phyloP scores from a whole-genome alignment of 495 filamentous ascomycete genomes.

The Penicillium taxi region DNA sequence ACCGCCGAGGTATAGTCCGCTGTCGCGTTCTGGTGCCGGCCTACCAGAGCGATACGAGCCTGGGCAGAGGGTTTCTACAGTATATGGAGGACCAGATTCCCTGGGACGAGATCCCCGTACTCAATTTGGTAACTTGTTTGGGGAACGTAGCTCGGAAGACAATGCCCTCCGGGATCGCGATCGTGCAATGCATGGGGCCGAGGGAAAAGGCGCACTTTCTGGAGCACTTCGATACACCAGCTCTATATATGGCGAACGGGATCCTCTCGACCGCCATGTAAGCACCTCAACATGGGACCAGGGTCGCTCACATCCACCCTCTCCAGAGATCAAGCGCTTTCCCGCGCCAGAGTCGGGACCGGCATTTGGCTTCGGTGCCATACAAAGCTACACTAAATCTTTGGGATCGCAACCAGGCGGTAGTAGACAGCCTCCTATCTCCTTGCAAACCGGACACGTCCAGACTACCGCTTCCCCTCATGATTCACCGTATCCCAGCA shows the following conservation, averaged over 20 bases:
- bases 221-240: conserved; percentile 22
- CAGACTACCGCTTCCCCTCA: conserved; percentile 30
- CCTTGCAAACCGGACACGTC: conserved; percentile 29
- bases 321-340: conserved; percentile 36
- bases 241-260: conserved; percentile 30
- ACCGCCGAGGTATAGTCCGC: conserved; percentile 31
- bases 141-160: conserved; percentile 41
- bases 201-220: conserved; percentile 20
- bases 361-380: conserved; percentile 39
- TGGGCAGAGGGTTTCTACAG: conserved; percentile 13
- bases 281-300: conserved; percentile 31
- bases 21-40: conserved; percentile 23
- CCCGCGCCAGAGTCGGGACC: conserved; percentile 24
- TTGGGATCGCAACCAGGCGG: conserved; percentile 36
- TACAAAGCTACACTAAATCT: conserved; percentile 43
- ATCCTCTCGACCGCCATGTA: conserved; percentile 23
- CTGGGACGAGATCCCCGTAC: conserved; percentile 17
- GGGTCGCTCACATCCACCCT: conserved; percentile 32
- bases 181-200: conserved; percentile 24
- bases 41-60: conserved; percentile 24
- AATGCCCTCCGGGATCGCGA: conserved; percentile 33
- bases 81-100: conserved; percentile 26
- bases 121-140: conserved; percentile 28
- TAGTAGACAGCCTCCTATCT: conserved; percentile 22
- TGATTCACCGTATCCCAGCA: conserved; percentile 29